Evolutionary conservation across 306 rosid species (phyloP).

Genomic region (Dicorynia guianensis): DNA sequence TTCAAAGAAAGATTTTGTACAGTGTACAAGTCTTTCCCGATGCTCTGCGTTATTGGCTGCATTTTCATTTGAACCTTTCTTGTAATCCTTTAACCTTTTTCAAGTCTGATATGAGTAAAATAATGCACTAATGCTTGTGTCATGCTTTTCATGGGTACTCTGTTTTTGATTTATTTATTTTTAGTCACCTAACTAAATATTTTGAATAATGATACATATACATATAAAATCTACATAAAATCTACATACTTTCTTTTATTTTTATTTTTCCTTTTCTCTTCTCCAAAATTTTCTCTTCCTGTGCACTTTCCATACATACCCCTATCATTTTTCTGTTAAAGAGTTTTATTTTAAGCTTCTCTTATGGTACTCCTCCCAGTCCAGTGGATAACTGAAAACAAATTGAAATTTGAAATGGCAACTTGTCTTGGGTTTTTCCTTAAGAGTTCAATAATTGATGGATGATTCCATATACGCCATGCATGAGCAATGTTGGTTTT

Average conservation of each 20-base stretch:
- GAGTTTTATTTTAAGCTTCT: too few species aligned
- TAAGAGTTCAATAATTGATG: constrained; percentile 20
- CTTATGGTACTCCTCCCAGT: too few species aligned
- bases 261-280: too few species aligned
- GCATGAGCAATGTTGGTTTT: neutral
- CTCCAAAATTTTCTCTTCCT: too few species aligned
- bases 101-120: constrained; percentile 36
- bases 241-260: too few species aligned
- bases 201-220: too few species aligned
- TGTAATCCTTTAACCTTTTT: constrained; percentile 8
- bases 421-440: too few species aligned
- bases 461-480: constrained; percentile 6
- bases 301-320: too few species aligned
- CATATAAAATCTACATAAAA: too few species aligned
- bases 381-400: too few species aligned
- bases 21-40: constrained; percentile 36
- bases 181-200: neutral
- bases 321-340: too few species aligned
- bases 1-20: constrained; percentile 43
- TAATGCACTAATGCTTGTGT: constrained; percentile 35
- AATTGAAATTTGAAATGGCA: too few species aligned
- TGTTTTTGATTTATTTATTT: neutral
- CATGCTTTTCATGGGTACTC: neutral
- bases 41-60: constrained; percentile 21
- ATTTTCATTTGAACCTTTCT: constrained; percentile 28